Base-by-base conservation (phyloP, 176 grass and related monocot genomes). In the Eragrostis curvula region DNA sequence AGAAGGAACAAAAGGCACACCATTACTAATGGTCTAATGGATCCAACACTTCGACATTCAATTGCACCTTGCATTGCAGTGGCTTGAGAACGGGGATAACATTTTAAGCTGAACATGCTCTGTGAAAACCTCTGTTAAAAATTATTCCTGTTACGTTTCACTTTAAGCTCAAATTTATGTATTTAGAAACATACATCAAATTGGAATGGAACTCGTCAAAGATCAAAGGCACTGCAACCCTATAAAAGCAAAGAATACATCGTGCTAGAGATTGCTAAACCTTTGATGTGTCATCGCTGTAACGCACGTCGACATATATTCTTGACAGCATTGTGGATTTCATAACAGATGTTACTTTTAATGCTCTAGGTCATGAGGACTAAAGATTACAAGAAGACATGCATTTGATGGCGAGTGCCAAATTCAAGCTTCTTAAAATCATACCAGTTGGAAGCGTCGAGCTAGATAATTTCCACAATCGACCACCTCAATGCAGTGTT, bases 61-160 rank as follows among this genome's bases (percentile, higher is more conserved):
- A 50, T 36, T 73, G 80, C 55, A 82, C 39, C 55, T 41, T 13
- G 6, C 42, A 7, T n/a, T 46, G 39, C 65, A n/a, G 36, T 81
- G 52, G 9, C 49, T 4, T 69, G 39, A 58, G 14, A 70, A 24
- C 23, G 58, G 5, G 16, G 24, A 18, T 7, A 5, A 43, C 10
- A 6, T 25, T 75, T 21, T 3, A 58, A 7, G 32, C 53, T 42
- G 32, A 67, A 52, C 20, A 7, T 20, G 18, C 27, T 20, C 47
- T 67, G 46, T 43, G 18, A 79, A 39, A 5, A n/a, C 6, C 12
- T 36, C 3, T 17, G 50, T 11, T 40, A 11, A 9, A 6, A 66
- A 30, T 30, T 39, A 14, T n/a, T 11, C 18, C 20, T 29, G 27
- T 9, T 32, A 8, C 0, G 9, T 21, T 27, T 17, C 15, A 44